Base-by-base conservation (phyloP, 768 basidiomycete species). In the Suillus spraguei region DNA sequence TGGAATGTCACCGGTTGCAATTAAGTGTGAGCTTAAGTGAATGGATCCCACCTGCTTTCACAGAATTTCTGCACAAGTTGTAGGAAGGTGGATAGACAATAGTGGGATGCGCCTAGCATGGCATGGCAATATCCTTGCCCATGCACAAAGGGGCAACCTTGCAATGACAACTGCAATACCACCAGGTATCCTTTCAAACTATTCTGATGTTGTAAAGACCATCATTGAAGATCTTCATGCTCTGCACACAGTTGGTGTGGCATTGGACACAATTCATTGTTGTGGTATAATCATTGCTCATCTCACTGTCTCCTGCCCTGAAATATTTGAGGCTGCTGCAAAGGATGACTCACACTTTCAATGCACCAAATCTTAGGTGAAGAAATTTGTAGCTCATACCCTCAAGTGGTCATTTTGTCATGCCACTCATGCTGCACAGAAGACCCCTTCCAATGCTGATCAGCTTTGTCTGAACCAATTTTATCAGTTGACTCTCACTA, bases 391-490 rank as follows among this genome's bases (percentile, higher is more conserved):
- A 47, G 10, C 4, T 13, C 1, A 0, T 3, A 47, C 0, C 13
- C 46, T 47, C 46, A 47, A 47, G 5, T 47, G 46, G 22, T 11
- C 46, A 22, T 47, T 47, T 6, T 1, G 11, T 47, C 9, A 11
- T 22, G 54, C 28, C 0, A 55, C 54, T 20, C 28, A 14, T 8
- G 28, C 54, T 33, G 54, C 54, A 33, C 54, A 55, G 14, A 55
- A 55, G 6, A 38, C 38, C 54, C 54, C 54, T 38, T 33, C 54
- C 54, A 33, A 55, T 22, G 14, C 28, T 2, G 2, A 55, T 55
- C 54, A 55, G 8, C 33, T 55, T 4, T 55, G 54, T 38, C 38
- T 55, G 4, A 28, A 55, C 17, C 54, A 55, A 55, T 55, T 55
- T 6, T 7, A 5, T 33, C 14, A 2, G 5, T 28, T 55, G 4